Evolutionary conservation across 352 stramenopile species (phyloP).

Genomic region (Plasmopara muralis): DNA sequence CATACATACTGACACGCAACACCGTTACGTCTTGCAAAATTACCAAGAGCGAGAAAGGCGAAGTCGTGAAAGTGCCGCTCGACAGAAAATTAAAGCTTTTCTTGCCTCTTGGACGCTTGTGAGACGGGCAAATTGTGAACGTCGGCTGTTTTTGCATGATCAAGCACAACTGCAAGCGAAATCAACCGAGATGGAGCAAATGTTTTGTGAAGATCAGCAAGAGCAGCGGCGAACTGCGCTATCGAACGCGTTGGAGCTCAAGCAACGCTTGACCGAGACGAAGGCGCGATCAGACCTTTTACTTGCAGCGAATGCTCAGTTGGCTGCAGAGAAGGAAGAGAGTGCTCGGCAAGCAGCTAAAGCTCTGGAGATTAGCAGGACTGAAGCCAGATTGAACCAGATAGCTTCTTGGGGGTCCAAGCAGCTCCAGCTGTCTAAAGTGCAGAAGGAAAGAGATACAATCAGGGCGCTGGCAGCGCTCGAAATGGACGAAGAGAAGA

Average conservation of each 20-base stretch:
- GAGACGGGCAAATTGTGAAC: slow-evolving; percentile 13
- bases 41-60: slow-evolving; percentile 13
- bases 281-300: slow-evolving; percentile 18
- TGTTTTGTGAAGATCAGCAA: slow-evolving; percentile 31
- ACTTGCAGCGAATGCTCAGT: slow-evolving; percentile 8
- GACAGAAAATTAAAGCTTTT: slow-evolving; percentile 35
- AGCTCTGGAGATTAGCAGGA: slow-evolving; percentile 7
- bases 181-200: slow-evolving; percentile 30
- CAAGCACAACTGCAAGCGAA: slow-evolving; percentile 22
- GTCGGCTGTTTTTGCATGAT: slow-evolving; percentile 5
- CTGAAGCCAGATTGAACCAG: slow-evolving; percentile 25
- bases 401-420: slow-evolving; percentile 34
- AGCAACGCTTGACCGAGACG: slow-evolving; percentile 17
- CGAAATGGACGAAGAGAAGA: slow-evolving; percentile 20
- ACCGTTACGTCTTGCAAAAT: slow-evolving; percentile 13
- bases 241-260: slow-evolving; percentile 10
- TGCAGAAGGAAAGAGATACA: slow-evolving; percentile 20
- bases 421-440: slow-evolving; percentile 20
- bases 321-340: slow-evolving; percentile 21
- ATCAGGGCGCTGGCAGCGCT: slow-evolving; percentile 9
- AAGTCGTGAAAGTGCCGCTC: slow-evolving; percentile 16
- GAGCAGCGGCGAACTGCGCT: slow-evolving; percentile 17
- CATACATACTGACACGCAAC: slow-evolving; percentile 4
- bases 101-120: slow-evolving; percentile 17
- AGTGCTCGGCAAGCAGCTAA: slow-evolving; percentile 13